Evolutionary conservation across 371 early-diverging fungal genomes (phyloP).

Genomic region (Apophysomyces elegans): DNA sequence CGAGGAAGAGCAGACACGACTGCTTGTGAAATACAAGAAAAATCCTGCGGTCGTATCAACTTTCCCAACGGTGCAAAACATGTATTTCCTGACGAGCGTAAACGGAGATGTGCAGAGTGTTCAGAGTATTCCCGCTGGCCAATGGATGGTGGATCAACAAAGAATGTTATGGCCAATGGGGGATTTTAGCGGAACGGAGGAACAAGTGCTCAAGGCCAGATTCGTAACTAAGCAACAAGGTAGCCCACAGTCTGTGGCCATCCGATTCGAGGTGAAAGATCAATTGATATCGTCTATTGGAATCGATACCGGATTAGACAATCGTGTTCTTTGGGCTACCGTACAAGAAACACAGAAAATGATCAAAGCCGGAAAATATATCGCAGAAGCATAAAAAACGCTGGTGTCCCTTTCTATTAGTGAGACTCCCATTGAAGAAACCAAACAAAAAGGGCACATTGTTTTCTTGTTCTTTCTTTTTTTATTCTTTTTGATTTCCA

Average conservation of each 20-base stretch:
- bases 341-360: conserved; percentile 20
- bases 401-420: background rate
- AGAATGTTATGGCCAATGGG: conserved; percentile 61
- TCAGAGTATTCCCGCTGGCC: conserved; percentile 57
- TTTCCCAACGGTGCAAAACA: conserved; percentile 30
- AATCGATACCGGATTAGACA: conserved; percentile 26
- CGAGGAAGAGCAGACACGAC: conserved; percentile 53
- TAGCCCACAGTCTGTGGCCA: conserved; percentile 50
- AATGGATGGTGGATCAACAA: conserved; percentile 55
- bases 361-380: conserved; percentile 40
- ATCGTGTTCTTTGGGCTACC: conserved; percentile 25
- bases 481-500: no score
- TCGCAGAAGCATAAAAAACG: conserved; percentile 34
- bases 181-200: conserved; percentile 32
- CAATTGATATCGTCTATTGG: conserved; percentile 32
- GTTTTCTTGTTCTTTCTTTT: no score
- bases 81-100: conserved; percentile 53
- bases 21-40: conserved; percentile 57
- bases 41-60: background rate
- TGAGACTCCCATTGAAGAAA: background rate
- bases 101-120: conserved; percentile 53
- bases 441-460: no score
- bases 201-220: conserved; percentile 51
- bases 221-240: conserved; percentile 49
- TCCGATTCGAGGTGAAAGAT: conserved; percentile 54